These are phyloP conservation scores for Fusarium nodosum DNA, from an alignment of 2,329 filamentous ascomycete genomes.

Conservation along the genomic window DNA sequence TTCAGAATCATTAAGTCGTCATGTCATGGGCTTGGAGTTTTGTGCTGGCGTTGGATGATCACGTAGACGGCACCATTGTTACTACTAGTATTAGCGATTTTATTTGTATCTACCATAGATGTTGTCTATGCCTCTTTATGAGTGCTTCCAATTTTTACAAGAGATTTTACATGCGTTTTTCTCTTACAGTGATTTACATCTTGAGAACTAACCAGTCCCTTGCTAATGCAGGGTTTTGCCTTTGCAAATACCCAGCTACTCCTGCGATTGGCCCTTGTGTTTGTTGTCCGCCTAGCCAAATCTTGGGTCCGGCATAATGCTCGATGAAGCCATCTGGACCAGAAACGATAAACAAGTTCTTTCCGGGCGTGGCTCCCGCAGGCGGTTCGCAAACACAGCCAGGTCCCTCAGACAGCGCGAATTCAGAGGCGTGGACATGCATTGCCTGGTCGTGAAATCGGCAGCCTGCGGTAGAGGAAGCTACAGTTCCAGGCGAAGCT, in stretches of 20 bases:
- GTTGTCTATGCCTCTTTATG: slow-evolving; percentile 28
- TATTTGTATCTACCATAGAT: slow-evolving; percentile 31
- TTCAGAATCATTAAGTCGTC: slow-evolving; percentile 73
- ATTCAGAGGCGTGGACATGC: slow-evolving; percentile 52
- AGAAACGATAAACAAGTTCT: slow-evolving; percentile 83
- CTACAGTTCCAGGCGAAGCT: neutral
- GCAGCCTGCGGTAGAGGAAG: slow-evolving; percentile 45
- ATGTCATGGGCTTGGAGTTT: slow-evolving; percentile 25
- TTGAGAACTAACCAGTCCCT: slow-evolving; percentile 68
- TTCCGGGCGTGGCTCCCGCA: slow-evolving; percentile 55
- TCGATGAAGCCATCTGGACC: slow-evolving; percentile 92
- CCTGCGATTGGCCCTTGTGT: slow-evolving; percentile 81
- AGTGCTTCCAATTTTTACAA: slow-evolving; percentile 13
- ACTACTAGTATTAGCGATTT: slow-evolving; percentile 33
- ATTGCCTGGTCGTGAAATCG: slow-evolving; percentile 52
- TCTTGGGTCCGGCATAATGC: slow-evolving; percentile 82
- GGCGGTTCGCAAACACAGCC: slow-evolving; percentile 48
- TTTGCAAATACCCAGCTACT: slow-evolving; percentile 71
- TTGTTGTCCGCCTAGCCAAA: slow-evolving; percentile 79
- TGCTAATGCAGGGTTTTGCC: slow-evolving; percentile 56
- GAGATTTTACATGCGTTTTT: slow-evolving; percentile 16
- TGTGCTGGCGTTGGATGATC: slow-evolving; percentile 41
- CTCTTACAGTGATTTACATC: slow-evolving; percentile 54
- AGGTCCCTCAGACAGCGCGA: slow-evolving; percentile 47
- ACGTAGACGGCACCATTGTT: slow-evolving; percentile 36